Conservation (phyloP, 2,329 filamentous ascomycete species). For the Hymenoscyphus scutula region DNA sequence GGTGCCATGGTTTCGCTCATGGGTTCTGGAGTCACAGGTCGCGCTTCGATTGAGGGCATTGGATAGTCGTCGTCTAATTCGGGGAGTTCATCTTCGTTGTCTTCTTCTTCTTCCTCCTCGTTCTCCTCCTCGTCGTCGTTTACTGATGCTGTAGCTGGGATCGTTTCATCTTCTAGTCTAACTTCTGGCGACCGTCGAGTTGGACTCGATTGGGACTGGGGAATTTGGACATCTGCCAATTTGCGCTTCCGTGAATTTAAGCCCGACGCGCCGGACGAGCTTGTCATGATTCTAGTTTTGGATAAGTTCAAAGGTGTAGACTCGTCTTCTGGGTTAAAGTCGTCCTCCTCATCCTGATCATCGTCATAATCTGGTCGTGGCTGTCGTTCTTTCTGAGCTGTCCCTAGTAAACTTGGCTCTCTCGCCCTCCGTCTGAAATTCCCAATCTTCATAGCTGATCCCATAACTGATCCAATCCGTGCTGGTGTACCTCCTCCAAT, state of each 20-base stretch:
- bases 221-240: conserved; percentile 33
- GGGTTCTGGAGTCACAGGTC: conserved; percentile 29
- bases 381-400: conserved; percentile 36
- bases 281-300: conserved; percentile 39
- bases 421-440: conserved; percentile 55
- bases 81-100: conserved; percentile 19
- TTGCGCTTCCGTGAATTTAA: conserved; percentile 54
- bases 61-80: conserved; percentile 16
- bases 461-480: too few species aligned
- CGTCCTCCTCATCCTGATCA: conserved; percentile 42
- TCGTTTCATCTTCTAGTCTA: conserved; percentile 24
- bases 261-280: conserved; percentile 37
- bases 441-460: conserved; percentile 51
- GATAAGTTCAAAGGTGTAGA: conserved; percentile 61
- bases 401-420: conserved; percentile 60
- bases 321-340: conserved; percentile 63
- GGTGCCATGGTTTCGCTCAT: conserved; percentile 38
- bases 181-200: conserved; percentile 15
- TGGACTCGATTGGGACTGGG: conserved; percentile 31
- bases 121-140: conserved; percentile 24
- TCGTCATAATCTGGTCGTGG: conserved; percentile 42
- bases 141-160: conserved; percentile 28
- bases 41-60: conserved; percentile 27
- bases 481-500: conserved; percentile 30
- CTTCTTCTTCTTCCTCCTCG: conserved; percentile 23